Evolutionary conservation across 2,329 filamentous ascomycete species (phyloP).

Genomic region (Hirsutella thompsonii): DNA sequence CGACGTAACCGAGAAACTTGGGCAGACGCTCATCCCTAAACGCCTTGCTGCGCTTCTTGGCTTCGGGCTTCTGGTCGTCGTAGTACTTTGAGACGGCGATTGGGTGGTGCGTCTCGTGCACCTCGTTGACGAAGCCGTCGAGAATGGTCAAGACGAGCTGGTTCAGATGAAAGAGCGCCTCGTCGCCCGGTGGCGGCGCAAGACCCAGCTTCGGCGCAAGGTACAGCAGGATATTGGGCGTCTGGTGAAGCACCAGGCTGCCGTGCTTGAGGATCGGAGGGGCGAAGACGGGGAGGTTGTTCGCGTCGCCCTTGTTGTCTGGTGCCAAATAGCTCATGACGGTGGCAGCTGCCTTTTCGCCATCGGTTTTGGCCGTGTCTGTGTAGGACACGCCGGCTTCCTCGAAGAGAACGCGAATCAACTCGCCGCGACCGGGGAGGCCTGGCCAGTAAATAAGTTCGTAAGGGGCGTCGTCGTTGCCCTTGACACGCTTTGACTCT

Average conservation of each 20-base stretch:
- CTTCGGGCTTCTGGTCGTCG: conserved; percentile 62
- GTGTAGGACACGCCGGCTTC: conserved; percentile 51
- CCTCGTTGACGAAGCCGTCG: conserved; percentile 57
- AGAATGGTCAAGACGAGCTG: conserved; percentile 55
- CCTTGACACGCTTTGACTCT: background rate
- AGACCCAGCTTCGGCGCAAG: conserved; percentile 49
- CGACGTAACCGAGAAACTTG: conserved; percentile 60
- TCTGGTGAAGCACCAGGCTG: conserved; percentile 52
- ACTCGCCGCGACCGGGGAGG: conserved; percentile 63
- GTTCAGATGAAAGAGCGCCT: conserved; percentile 44
- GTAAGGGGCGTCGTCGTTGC: conserved; percentile 34
- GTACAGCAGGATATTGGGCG: conserved; percentile 61
- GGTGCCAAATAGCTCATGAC: conserved; percentile 35
- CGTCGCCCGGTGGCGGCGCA: conserved; percentile 24
- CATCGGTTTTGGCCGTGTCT: conserved; percentile 31
- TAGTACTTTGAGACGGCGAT: conserved; percentile 48
- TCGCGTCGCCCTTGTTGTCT: conserved; percentile 31
- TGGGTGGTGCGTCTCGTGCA: conserved; percentile 68
- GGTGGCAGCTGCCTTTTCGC: conserved; percentile 33
- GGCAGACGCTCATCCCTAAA: conserved; percentile 52
- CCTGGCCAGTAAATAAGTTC: conserved; percentile 60
- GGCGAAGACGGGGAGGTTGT: conserved; percentile 53
- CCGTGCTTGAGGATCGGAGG: conserved; percentile 55
- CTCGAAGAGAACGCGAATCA: conserved; percentile 60
- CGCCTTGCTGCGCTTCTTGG: conserved; percentile 40